Conservation (phyloP, 306 rosid species). For the Ceratonia siliqua region DNA sequence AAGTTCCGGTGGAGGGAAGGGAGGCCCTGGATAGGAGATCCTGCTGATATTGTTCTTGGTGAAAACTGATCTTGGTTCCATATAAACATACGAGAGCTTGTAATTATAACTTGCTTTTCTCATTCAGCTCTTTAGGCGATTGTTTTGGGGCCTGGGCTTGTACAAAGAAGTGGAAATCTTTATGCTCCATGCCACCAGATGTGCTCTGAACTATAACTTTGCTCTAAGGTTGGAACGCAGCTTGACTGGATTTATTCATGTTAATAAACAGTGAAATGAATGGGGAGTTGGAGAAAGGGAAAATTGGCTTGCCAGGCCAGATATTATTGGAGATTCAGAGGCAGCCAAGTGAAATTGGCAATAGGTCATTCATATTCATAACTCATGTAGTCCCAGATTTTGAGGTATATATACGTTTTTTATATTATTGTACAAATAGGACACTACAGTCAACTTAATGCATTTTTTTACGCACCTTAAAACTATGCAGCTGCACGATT, state of each 20-base stretch:
- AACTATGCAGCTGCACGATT: conserved; percentile 37
- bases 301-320: conserved; percentile 38
- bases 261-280: conserved; percentile 44
- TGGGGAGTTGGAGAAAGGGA: conserved; percentile 39
- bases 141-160: conserved; percentile 36
- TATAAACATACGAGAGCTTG: conserved; percentile 36
- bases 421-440: conserved; percentile 58
- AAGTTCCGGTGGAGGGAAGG: conserved; percentile 99
- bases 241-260: conserved; percentile 40
- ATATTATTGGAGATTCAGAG: conserved; percentile 38
- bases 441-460: conserved; percentile 42
- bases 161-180: conserved; percentile 37
- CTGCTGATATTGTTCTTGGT: conserved; percentile 81
- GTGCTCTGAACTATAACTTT: conserved; percentile 26
- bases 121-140: conserved; percentile 37
- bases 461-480: conserved; percentile 30
- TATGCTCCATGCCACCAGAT: conserved; percentile 19
- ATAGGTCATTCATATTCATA: conserved; percentile 57
- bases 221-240: conserved; percentile 36
- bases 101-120: conserved; percentile 39
- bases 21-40: conserved; percentile 95
- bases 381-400: conserved; percentile 62
- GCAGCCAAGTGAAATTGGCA: conserved; percentile 43
- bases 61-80: conserved; percentile 42
- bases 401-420: conserved; percentile 55